Conservation (phyloP, 768 basidiomycete genomes). For the Lactarius hengduanensis region DNA sequence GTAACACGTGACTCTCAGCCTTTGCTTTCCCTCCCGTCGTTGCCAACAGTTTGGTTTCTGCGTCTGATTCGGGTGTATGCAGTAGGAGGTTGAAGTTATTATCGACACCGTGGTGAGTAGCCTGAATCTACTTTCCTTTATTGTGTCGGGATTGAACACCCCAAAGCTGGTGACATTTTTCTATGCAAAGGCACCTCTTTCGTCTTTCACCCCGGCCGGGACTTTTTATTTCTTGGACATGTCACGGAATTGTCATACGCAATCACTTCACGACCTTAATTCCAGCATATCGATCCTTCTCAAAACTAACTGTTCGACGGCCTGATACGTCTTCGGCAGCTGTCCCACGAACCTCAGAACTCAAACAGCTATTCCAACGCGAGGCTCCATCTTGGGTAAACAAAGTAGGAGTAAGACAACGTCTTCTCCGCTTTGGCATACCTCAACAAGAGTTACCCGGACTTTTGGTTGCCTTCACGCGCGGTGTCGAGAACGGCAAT, state of each 20-base stretch:
- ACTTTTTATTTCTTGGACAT: neutral
- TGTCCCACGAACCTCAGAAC: neutral
- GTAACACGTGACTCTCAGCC: neutral
- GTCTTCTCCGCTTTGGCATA: conserved; percentile 52
- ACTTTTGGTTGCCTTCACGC: conserved; percentile 46
- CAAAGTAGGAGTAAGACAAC: conserved; percentile 34
- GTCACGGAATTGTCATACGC: neutral
- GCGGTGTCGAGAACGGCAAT: conserved; percentile 36
- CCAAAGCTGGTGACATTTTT: neutral
- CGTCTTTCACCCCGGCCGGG: conserved; percentile 1
- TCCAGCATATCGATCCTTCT: neutral
- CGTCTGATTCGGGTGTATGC: neutral
- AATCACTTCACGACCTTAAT: neutral
- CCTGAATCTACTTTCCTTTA: neutral
- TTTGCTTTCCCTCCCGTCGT: neutral
- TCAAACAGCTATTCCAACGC: conserved; percentile 15
- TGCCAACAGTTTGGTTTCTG: neutral
- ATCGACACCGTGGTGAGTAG: neutral
- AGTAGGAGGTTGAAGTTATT: neutral
- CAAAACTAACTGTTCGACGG: neutral
- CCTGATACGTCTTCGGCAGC: neutral
- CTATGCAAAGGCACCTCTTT: conserved; percentile 14
- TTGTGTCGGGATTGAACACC: neutral
- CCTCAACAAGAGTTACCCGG: conserved; percentile 38
- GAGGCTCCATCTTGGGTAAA: conserved; percentile 20